Percentiles rank a stretch among this genome's conserved stretches.
Conservation (phyloP, 768 basidiomycete genomes). For the Tricholoma hemisulphureum region DNA sequence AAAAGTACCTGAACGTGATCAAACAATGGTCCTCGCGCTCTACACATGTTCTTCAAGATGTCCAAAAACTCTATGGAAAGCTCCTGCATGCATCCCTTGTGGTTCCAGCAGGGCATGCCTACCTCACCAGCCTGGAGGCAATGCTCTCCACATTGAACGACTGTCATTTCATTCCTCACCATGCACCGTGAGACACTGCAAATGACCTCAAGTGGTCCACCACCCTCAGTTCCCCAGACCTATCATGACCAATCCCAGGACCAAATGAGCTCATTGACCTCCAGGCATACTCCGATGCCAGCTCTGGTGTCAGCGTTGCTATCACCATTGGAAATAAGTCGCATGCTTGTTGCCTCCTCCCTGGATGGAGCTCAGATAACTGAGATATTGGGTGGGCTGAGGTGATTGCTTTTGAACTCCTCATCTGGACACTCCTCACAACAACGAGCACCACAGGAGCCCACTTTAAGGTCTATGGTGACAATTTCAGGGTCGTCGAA, state of each 20-base stretch:
- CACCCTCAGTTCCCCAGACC: conserved; percentile 6
- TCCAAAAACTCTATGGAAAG: no score
- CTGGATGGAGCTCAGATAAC: conserved; percentile 26
- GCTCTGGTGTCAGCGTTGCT: no score
- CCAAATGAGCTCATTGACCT: no score
- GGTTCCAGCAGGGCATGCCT: conserved; percentile 28
- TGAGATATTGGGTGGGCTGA: conserved; percentile 49
- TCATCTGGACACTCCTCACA: no score
- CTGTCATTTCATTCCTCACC: conserved; percentile 29
- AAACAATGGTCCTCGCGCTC: conserved; percentile 12
- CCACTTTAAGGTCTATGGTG: no score
- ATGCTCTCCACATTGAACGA: conserved; percentile 24
- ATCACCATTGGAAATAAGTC: no score
- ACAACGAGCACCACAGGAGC: no score
- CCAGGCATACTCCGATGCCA: conserved; percentile 34
- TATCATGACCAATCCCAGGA: no score
- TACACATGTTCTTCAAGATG: conserved; percentile 27
- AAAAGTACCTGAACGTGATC: conserved; percentile 29
- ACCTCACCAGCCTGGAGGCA: conserved; percentile 34
- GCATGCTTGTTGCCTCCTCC: conserved; percentile 32
- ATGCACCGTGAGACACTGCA: not conserved
- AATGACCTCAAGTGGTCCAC: conserved; percentile 26
- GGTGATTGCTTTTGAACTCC: conserved; percentile 42
- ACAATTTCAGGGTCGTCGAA: no score
- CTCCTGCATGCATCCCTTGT: conserved; percentile 25